Evolutionary conservation across 140 eudicot species (phyloP).

Genomic region (Anethum foeniculum): DNA sequence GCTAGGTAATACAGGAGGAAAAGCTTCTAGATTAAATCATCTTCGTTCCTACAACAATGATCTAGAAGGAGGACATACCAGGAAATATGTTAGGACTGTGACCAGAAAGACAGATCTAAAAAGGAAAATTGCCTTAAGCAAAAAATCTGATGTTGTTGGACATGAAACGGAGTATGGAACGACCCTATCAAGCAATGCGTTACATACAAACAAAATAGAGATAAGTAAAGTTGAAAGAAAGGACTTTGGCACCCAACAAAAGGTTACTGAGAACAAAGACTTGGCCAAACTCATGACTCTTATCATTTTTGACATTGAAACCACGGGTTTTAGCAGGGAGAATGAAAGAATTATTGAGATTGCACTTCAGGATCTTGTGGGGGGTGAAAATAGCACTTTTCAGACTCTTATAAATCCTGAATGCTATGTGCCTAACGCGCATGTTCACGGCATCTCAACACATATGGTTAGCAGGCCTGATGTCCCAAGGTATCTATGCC

Average conservation of each 20-base stretch:
- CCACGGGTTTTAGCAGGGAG: slow-evolving; percentile 64
- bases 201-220: slow-evolving; percentile 29
- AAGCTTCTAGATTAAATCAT: slow-evolving; percentile 24
- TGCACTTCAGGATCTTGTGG: slow-evolving; percentile 75
- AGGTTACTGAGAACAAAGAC: slow-evolving; percentile 31
- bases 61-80: slow-evolving; percentile 42
- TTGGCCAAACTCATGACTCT: slow-evolving; percentile 36
- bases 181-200: slow-evolving; percentile 18
- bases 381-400: slow-evolving; percentile 83
- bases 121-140: slow-evolving; percentile 21
- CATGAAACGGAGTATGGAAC: slow-evolving; percentile 34
- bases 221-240: slow-evolving; percentile 28
- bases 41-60: slow-evolving; percentile 24
- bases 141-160: slow-evolving; percentile 29
- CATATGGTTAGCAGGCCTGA: slow-evolving; percentile 50
- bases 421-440: slow-evolving; percentile 37
- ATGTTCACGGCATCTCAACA: slow-evolving; percentile 54
- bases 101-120: slow-evolving; percentile 41
- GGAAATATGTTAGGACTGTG: slow-evolving; percentile 39
- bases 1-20: slow-evolving; percentile 20
- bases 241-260: slow-evolving; percentile 25
- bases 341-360: slow-evolving; percentile 72
- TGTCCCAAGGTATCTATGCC: slow-evolving; percentile 62
- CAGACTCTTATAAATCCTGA: slow-evolving; percentile 82
- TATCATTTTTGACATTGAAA: slow-evolving; percentile 71